phyloP scores from a whole-genome alignment of 805 yeast genomes.

The Ogataea neopini region DNA sequence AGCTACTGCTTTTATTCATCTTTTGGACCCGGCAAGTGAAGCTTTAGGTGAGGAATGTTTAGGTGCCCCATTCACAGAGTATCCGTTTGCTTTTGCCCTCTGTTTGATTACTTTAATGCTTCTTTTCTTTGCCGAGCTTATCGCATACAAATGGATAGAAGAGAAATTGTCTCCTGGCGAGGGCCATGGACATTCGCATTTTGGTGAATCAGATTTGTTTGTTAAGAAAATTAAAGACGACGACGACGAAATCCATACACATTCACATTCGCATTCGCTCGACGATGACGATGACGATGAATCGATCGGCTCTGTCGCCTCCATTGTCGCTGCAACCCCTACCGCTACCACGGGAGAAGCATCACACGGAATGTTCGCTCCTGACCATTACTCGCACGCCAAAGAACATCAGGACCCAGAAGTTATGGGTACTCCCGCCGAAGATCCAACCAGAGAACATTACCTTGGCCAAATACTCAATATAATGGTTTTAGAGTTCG shows the following conservation, averaged over 20 bases:
- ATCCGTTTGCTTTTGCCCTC: constrained; percentile 58
- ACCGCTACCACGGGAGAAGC: not conserved
- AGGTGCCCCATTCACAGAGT: constrained; percentile 54
- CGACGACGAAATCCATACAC: constrained; percentile 8
- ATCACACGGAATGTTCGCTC: constrained; percentile 8
- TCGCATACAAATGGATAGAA: constrained; percentile 50
- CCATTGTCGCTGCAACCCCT: not conserved
- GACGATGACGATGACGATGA: not conserved
- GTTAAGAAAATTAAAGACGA: constrained; percentile 12
- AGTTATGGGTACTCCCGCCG: constrained; percentile 40
- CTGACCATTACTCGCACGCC: constrained; percentile 43
- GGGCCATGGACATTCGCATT: constrained; percentile 54
- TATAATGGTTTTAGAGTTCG: constrained; percentile 69
- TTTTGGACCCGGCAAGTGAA: constrained; percentile 68
- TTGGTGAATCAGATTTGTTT: constrained; percentile 43
- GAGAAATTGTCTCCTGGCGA: constrained; percentile 23
- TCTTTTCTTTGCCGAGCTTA: constrained; percentile 53
- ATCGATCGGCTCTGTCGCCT: too few relatives aligned
- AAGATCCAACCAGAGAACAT: constrained; percentile 28
- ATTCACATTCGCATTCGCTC: not conserved
- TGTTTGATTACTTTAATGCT: constrained; percentile 50
- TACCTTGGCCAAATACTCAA: constrained; percentile 58
- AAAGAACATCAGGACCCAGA: constrained; percentile 46
- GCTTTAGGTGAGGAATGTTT: constrained; percentile 58
- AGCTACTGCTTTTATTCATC: constrained; percentile 78